Conservation (phyloP, 257 asterid species). For the Cordia subcordata region DNA sequence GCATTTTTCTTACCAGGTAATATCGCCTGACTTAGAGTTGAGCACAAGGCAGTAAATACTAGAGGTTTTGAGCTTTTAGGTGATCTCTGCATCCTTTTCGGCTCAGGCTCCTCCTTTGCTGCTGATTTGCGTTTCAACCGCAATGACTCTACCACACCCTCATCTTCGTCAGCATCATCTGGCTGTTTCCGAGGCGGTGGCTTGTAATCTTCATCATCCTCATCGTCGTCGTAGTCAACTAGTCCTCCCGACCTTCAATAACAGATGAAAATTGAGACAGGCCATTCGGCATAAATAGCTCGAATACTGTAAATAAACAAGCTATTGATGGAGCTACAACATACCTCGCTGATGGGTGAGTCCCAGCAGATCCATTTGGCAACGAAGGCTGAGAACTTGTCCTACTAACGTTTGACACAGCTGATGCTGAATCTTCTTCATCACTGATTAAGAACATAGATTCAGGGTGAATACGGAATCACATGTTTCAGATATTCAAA, state of each 20-base stretch:
- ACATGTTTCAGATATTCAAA: not conserved
- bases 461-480: constrained; percentile 2
- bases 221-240: constrained; percentile 95
- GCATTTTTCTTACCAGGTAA: constrained; percentile 52
- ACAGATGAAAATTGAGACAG: constrained; percentile 11
- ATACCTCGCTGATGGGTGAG: constrained; percentile 53
- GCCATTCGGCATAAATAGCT: not conserved
- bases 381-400: constrained; percentile 39
- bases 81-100: constrained; percentile 54
- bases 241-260: constrained; percentile 77
- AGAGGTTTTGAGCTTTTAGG: constrained; percentile 54
- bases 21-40: constrained; percentile 50
- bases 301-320: not conserved
- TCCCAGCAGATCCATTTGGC: constrained; percentile 57
- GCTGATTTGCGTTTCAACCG: constrained; percentile 66
- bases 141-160: constrained; percentile 41
- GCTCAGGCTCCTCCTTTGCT: constrained; percentile 61
- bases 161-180: constrained; percentile 54
- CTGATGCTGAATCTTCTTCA: constrained; percentile 94
- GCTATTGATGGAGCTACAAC: not conserved
- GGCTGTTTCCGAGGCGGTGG: constrained; percentile 72
- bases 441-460: constrained; percentile 43
- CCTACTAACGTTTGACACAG: constrained; percentile 38
- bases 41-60: constrained; percentile 74
- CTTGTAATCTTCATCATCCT: constrained; percentile 86